Evolutionary conservation across 371 early-diverging fungal species (phyloP), one percentile per base, ranked within the genome.

Genomic region (Mucor lusitanicus): DNA sequence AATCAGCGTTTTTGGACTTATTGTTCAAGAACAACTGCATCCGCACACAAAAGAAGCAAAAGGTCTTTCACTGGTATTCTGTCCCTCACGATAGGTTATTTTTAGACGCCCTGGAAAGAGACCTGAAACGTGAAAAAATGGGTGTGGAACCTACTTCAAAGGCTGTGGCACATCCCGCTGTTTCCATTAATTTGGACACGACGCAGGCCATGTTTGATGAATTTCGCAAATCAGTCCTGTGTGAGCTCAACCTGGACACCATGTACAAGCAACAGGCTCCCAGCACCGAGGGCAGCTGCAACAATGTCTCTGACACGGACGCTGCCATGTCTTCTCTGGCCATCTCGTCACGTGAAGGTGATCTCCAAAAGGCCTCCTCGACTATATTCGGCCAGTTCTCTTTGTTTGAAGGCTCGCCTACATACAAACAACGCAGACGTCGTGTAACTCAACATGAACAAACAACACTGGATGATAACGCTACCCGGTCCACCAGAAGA

Each of bases 1-100:
- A 94, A 50, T 88, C 89, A 15, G 82, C 81, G 32, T 93, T 94
- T 74, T 72, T 95, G 27, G 92, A 92, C 61, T 87, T 91, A 57
- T 75, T 95, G 53, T 92, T 91, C 80, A 89, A 91, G 70, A 84
- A 92, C 73, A 88, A 90, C 39, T 94, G 94, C 72, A 91, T 95
- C 32, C 78, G 96, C 17, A 94, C 96, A 13, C 94, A 95, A 76
- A 95, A 94, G 82, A 95, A 95, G 71, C 90, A 89, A 76, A 95
- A 95, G 72, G 96, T 95, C 33, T 94, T 94, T 71, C 85, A 88
- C 73, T 95, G 94, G 94, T 90, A 85, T 71, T 88, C 90, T 6
- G 94, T 94, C 3, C 91, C 90, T n/a, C 92, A 92, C 74, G 94
- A 94, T 77, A 84, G 87, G 3, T 75, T 92, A 30, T 89, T 90